Percentiles rank a stretch among this genome's conserved stretches.
Evolutionary conservation across 768 basidiomycete genomes (phyloP).

Genomic region (Rhodotorula graminis): DNA sequence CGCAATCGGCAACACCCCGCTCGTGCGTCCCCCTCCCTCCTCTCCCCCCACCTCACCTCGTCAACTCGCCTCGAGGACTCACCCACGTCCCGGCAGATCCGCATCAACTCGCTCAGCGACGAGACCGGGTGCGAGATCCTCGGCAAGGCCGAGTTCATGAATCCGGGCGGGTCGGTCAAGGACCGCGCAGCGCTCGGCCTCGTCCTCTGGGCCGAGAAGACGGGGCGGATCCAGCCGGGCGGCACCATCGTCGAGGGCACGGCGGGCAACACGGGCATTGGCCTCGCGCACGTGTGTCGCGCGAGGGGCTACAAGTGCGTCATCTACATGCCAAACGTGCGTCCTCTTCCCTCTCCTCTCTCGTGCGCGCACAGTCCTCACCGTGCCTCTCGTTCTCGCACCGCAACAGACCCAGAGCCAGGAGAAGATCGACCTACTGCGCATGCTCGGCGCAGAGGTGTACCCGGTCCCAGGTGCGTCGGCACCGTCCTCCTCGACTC

Average conservation of each 20-base stretch:
- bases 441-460: constrained; percentile 96
- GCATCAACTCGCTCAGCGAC: constrained; percentile 72
- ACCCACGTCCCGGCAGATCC: constrained; percentile 57
- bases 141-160: constrained; percentile 98
- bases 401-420: constrained; percentile 68
- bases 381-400: too few species aligned
- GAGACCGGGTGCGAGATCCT: constrained; percentile 75
- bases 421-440: constrained; percentile 95
- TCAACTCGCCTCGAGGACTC: constrained; percentile 8
- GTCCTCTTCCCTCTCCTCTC: constrained; percentile 46
- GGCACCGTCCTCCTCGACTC: neutral
- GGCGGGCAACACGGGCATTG: constrained; percentile 79
- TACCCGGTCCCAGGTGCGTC: constrained; percentile 73
- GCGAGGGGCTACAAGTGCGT: constrained; percentile 92
- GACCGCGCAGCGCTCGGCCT: constrained; percentile 92
- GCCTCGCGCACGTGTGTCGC: constrained; percentile 73
- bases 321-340: constrained; percentile 96
- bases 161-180: constrained; percentile 96
- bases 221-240: constrained; percentile 77
- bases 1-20: constrained; percentile 86
- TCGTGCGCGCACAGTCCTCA: neutral
- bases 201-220: constrained; percentile 75
- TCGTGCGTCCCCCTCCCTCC: constrained; percentile 54
- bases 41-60: neutral
- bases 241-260: constrained; percentile 97